Evolutionary conservation across 257 asterid genomes (phyloP).

Genomic region (Linderniella brevidens): DNA sequence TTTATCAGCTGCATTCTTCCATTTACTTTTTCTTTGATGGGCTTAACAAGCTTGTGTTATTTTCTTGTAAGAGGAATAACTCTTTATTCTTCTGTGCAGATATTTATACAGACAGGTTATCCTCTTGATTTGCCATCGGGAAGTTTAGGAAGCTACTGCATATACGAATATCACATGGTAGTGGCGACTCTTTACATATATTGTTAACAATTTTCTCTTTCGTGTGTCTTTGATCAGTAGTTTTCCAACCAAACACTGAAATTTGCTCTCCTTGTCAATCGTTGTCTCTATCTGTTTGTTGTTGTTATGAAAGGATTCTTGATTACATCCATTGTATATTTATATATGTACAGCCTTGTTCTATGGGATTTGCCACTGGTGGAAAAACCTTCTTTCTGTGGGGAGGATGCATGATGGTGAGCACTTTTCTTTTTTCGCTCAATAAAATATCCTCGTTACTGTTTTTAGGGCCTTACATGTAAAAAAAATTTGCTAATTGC

Average conservation of each 20-base stretch:
- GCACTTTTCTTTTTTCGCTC: constrained; percentile 7
- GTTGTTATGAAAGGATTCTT: no score
- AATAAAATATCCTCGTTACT: constrained; percentile 4
- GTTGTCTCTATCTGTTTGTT: no score
- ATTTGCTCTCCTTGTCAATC: no score
- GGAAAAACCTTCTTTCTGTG: constrained; percentile 93
- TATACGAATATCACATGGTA: constrained; percentile 98
- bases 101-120: constrained; percentile 97
- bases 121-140: constrained; percentile 99
- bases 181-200: background rate
- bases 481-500: constrained; percentile 13
- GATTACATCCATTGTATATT: no score
- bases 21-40: constrained; percentile 4
- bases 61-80: constrained; percentile 10
- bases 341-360: constrained; percentile 55
- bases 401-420: constrained; percentile 99
- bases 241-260: no score
- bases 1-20: constrained; percentile 4
- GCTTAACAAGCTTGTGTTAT: constrained; percentile 6
- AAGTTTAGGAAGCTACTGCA: constrained; percentile 98
- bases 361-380: constrained; percentile 99
- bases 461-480: constrained; percentile 12
- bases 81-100: constrained; percentile 31
- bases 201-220: background rate
- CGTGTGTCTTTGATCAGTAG: background rate